A percentile compares a stretch with the other conserved stretches of the same genome.
Conservation (phyloP, 2,329 filamentous ascomycete species). For the Madurella mycetomatis region DNA sequence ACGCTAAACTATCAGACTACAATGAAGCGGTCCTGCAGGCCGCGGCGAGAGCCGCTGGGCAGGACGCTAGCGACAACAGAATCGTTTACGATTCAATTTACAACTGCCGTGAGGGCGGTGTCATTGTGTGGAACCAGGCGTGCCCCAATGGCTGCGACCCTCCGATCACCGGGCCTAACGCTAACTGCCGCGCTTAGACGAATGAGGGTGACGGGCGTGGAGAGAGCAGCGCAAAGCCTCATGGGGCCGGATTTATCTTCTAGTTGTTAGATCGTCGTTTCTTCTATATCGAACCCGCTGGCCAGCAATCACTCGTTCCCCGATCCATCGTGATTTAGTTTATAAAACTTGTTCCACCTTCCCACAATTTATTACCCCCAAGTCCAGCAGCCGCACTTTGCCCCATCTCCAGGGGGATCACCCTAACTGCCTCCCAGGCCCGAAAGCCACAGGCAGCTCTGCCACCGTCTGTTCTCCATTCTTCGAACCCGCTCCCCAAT, state of each 20-base stretch:
- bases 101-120: conserved; percentile 11
- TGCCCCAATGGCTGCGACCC: no score
- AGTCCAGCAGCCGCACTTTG: not conserved
- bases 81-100: conserved; percentile 13
- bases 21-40: not conserved
- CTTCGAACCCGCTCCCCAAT: no score
- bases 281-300: not conserved
- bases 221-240: no score
- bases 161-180: no score
- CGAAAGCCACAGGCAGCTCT: conserved; percentile 1
- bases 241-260: no score
- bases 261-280: no score
- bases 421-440: not conserved
- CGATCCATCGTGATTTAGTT: not conserved
- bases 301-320: not conserved
- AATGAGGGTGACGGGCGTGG: no score
- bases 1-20: not conserved
- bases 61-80: conserved; percentile 2
- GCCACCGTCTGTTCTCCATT: not conserved
- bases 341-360: no score
- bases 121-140: conserved; percentile 7
- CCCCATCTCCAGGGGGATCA: no score
- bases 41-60: conserved; percentile 8
- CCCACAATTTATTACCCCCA: no score
- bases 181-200: no score